Evolutionary conservation across 805 yeast species (phyloP), one percentile per base, ranked within the genome.

Genomic region (Teunomyces funiuensis): DNA sequence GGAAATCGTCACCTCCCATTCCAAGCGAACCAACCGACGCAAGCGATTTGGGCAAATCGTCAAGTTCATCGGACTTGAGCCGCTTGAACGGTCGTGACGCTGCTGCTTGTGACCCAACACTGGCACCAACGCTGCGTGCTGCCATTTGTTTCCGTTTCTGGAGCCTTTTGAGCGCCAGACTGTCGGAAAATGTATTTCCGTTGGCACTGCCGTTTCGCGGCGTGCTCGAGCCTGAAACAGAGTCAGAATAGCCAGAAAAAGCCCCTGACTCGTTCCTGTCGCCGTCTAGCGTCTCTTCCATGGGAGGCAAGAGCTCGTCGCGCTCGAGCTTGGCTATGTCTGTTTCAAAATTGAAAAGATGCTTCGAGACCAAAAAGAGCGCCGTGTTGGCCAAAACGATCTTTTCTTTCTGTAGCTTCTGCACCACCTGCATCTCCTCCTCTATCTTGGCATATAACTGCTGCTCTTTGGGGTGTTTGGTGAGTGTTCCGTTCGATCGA

Each of bases 361-460:
- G 96, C 55, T 85, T 85, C 2, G 89, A 66, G 3, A 91, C 79
- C 23, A 85, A 61, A 57, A 83, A 85, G 36, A 91, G 70, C 3
- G 95, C 90, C 1, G 96, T 88, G 55, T 88, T 86, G 4, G 97
- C 87, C 28, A 89, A 62, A 9, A 83, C 65, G 37, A 84, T 77
- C 65, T 93, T 91, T 44, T 86, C 93, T 45, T 79, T 76, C 58
- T 91, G 97, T 28, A 88, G 52, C 40, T 68, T 69, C 40, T 76
- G 70, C 5, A 84, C 81, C 34, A 71, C 65, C 27, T 73, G 73
- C 67, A 83, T 78, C 42, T 85, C 91, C 33, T 83, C 84, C 33
- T 77, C 74, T 6, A 90, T 84, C 52, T 82, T 83, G 19, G 77
- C 73, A 51, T 78, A 77, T 3, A 85, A 54, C 45, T 74, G 81